A percentile compares a stretch with the other conserved stretches of the same genome.
Conservation (phyloP, 2,329 filamentous ascomycete species). For the Triangularia verruculosa region DNA sequence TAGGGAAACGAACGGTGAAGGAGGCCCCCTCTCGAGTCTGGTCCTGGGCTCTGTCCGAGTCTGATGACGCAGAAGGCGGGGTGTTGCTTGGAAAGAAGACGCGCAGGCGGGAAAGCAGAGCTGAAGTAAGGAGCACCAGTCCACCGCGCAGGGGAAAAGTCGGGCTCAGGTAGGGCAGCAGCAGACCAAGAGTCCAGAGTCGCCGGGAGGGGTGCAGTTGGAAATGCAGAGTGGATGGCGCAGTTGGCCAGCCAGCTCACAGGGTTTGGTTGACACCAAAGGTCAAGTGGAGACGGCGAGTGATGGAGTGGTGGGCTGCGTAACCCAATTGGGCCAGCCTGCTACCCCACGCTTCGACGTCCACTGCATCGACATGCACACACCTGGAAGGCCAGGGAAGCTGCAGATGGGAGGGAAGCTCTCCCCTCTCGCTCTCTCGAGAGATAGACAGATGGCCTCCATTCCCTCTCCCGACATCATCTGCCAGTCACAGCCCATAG, state of each 20-base stretch:
- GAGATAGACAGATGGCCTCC: neutral
- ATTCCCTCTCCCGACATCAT: neutral
- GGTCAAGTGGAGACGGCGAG: slow-evolving; percentile 4
- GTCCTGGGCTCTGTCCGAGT: no score
- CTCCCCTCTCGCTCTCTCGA: neutral
- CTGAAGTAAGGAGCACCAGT: slow-evolving; percentile 6
- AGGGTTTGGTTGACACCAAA: slow-evolving; percentile 5
- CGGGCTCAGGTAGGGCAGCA: slow-evolving; percentile 15
- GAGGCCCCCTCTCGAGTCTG: neutral
- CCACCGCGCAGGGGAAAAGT: slow-evolving; percentile 13
- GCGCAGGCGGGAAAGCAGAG: slow-evolving; percentile 7
- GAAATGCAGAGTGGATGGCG: slow-evolving; percentile 1
- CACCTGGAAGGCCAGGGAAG: neutral
- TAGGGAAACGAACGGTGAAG: neutral
- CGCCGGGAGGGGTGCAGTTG: neutral
- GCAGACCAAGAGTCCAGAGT: neutral
- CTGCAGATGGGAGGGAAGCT: neutral
- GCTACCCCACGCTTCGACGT: slow-evolving; percentile 26
- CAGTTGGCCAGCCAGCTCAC: slow-evolving; percentile 11
- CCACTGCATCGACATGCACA: slow-evolving; percentile 1
- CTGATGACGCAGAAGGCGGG: slow-evolving; percentile 4
- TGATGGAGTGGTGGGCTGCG: slow-evolving; percentile 9
- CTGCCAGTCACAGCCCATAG: neutral
- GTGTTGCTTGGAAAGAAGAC: slow-evolving; percentile 2
- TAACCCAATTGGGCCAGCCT: slow-evolving; percentile 18